Percentiles rank a stretch among this genome's conserved stretches.
phyloP scores from a whole-genome alignment of 495 filamentous ascomycete species.

The Podospora anserina region DNA sequence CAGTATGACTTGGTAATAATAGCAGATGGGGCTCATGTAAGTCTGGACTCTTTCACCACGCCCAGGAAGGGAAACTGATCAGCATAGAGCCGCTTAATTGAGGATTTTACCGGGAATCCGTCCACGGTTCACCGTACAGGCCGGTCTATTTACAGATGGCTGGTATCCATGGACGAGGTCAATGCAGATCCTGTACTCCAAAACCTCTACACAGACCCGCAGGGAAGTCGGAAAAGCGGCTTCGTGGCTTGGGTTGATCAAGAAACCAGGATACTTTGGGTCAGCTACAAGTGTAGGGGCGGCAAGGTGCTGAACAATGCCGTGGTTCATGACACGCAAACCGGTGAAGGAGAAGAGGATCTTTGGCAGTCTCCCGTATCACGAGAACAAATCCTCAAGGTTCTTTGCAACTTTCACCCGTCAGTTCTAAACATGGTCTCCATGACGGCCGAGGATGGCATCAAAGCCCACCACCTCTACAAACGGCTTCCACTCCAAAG shows the following conservation, averaged over 20 bases:
- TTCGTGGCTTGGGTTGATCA: constrained; percentile 32
- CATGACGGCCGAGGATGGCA: constrained; percentile 32
- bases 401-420: constrained; percentile 28
- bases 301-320: constrained; percentile 32
- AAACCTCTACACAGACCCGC: constrained; percentile 17
- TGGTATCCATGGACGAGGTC: constrained; percentile 41
- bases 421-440: constrained; percentile 20
- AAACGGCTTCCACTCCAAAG: constrained; percentile 22
- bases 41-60: constrained; percentile 1
- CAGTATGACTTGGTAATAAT: constrained; percentile 28
- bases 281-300: constrained; percentile 47
- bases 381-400: constrained; percentile 20
- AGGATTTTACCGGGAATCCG: constrained; percentile 24
- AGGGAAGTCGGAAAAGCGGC: constrained; percentile 20
- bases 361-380: constrained; percentile 24
- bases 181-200: constrained; percentile 32
- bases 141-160: constrained; percentile 48
- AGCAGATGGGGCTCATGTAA: constrained; percentile 35
- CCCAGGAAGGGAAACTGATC: background rate
- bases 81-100: constrained; percentile 33
- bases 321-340: constrained; percentile 29
- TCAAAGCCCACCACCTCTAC: constrained; percentile 31
- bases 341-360: constrained; percentile 15
- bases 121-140: constrained; percentile 21
- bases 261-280: constrained; percentile 33